These are phyloP conservation scores for Breynia disticha DNA, from an alignment of 441 rosid species.

Conservation along the genomic window DNA sequence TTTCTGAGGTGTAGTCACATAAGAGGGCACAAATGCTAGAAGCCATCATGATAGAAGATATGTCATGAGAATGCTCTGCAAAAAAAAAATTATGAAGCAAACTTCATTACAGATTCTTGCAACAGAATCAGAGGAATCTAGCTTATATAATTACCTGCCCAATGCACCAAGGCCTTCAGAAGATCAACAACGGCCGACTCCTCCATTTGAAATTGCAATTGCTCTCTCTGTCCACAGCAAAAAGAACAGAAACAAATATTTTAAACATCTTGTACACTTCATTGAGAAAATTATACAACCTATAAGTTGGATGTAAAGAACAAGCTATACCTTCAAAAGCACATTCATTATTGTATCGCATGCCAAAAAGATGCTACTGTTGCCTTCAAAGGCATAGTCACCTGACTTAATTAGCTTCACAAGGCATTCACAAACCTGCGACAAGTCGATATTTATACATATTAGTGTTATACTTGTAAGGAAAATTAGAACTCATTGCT, in stretches of 20 bases:
- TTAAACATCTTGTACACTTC: slow-evolving; percentile 8
- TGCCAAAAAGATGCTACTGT: slow-evolving; percentile 57
- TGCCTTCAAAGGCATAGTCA: slow-evolving; percentile 28
- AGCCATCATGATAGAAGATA: slow-evolving; percentile 55
- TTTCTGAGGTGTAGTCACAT: slow-evolving; percentile 65
- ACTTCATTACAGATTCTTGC: neutral
- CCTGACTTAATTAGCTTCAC: slow-evolving; percentile 38
- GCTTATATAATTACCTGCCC: slow-evolving; percentile 51
- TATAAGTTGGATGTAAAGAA: slow-evolving; percentile 4
- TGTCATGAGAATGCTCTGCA: slow-evolving; percentile 42
- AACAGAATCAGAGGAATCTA: neutral
- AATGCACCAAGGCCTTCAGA: slow-evolving; percentile 52
- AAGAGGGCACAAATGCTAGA: slow-evolving; percentile 62
- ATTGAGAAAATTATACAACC: neutral
- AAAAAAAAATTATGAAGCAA: slow-evolving; percentile 3
- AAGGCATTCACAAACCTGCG: slow-evolving; percentile 70
- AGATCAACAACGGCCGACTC: slow-evolving; percentile 35
- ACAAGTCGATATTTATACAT: neutral
- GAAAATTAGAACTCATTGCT: too few species aligned
- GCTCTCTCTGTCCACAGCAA: slow-evolving; percentile 37
- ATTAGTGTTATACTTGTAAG: too few species aligned
- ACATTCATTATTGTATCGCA: slow-evolving; percentile 81
- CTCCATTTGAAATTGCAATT: slow-evolving; percentile 35
- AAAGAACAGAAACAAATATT: neutral
- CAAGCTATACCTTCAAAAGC: slow-evolving; percentile 60